phyloP scores from a whole-genome alignment of 129 eudicot genomes.

The Kitagawia praeruptora region DNA sequence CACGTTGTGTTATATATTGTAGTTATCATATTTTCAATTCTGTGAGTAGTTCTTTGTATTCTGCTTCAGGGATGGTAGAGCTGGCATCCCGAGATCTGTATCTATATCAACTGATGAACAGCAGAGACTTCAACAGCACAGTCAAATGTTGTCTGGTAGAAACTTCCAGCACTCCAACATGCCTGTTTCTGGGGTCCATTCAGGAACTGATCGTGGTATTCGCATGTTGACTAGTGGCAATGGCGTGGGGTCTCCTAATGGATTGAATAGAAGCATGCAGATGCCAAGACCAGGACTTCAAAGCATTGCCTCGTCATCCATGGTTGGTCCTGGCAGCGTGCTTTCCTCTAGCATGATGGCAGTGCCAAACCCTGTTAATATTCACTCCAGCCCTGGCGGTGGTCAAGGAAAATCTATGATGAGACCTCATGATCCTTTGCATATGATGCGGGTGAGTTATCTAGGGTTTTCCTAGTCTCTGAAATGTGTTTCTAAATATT shows the following conservation, averaged over 20 bases:
- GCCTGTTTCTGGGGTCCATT: conserved; percentile 54
- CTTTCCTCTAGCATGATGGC: conserved; percentile 37
- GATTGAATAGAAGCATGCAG: conserved; percentile 56
- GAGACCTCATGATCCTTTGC: conserved; percentile 68
- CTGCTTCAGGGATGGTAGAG: conserved; percentile 55
- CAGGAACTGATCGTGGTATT: conserved; percentile 56
- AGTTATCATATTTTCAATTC: conserved; percentile 5
- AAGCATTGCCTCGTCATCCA: conserved; percentile 50
- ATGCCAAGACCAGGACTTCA: conserved; percentile 65
- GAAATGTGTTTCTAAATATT: not conserved
- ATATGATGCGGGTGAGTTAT: conserved; percentile 57
- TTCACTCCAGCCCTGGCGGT: conserved; percentile 49
- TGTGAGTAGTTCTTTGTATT: not conserved
- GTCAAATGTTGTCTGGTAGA: conserved; percentile 56
- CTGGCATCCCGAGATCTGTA: conserved; percentile 55
- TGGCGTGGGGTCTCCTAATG: conserved; percentile 45
- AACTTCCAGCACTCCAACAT: conserved; percentile 46
- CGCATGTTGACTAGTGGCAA: conserved; percentile 60
- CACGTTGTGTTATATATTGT: not conserved
- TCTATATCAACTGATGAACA: conserved; percentile 71
- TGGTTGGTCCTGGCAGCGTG: conserved; percentile 39
- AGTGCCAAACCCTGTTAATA: conserved; percentile 35
- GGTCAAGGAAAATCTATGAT: conserved; percentile 64
- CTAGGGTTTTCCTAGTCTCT: not conserved
- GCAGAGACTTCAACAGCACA: conserved; percentile 72